Evolutionary conservation across 768 basidiomycete genomes (phyloP), one percentile per base, ranked within the genome.

Genomic region (Rhodotorula diobovata): DNA sequence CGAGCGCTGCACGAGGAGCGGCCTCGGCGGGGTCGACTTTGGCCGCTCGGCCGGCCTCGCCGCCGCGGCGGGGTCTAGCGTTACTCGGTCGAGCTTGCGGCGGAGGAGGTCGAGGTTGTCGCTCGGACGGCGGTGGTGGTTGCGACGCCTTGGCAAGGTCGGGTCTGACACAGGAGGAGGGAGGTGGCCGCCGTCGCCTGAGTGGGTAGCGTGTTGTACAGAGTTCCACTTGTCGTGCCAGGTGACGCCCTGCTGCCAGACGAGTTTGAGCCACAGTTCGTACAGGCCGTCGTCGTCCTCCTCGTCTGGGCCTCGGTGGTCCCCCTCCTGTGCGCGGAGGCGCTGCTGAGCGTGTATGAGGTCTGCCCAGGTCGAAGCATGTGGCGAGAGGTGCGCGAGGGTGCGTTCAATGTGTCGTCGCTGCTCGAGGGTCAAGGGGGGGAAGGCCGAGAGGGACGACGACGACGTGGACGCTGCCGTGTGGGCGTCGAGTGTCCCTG

Each of bases 151-250:
- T 34, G 56, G 37, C 10, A n/a, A n/a, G n/a, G n/a, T n/a, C n/a
- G n/a, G n/a, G n/a, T n/a, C n/a, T n/a, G n/a, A n/a, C n/a, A n/a
- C n/a, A n/a, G n/a, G n/a, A n/a, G n/a, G n/a, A n/a, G n/a, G n/a
- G n/a, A n/a, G n/a, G n/a, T n/a, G n/a, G 2, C 23, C 1, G 1
- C 1, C 30, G 14, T 21, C 30, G n/a, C 10, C 34, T 23, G 10
- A 21, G 11, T 41, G 18, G 28, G 35, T 20, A 4, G 11, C 45
- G 28, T 56, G 50, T 6, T 21, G 11, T 15, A 23, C 48, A 11
- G 48, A 23, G 48, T 23, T 28, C 73, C 73, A 74, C 56, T 74
- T 74, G 23, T 68, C 63, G 32, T 61, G 48, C 73, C 73, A 74
- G 28, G 63, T 67, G 23, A 23, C 25, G 5, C 73, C 73, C 10